These are phyloP conservation scores for Eragrostis tef DNA, from an alignment of 202 grass and related monocot species.

Conservation along the genomic window DNA sequence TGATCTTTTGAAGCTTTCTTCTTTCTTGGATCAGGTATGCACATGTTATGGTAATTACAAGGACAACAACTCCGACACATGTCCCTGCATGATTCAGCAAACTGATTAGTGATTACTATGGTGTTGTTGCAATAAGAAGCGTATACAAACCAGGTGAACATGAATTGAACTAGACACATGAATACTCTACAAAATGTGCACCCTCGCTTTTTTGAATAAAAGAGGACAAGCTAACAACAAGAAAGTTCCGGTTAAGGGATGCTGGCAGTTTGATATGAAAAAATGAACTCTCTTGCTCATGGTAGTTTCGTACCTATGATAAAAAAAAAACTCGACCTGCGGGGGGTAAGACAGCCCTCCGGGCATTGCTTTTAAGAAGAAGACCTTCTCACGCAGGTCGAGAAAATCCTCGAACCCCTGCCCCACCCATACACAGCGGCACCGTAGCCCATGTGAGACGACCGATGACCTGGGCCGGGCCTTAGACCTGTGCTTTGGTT, in stretches of 20 bases:
- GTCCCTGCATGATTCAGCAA: constrained; percentile 29
- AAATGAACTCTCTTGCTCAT: background rate
- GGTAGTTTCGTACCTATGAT: no score
- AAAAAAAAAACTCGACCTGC: no score
- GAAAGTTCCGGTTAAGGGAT: background rate
- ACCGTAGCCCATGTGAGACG: no score
- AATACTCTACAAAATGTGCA: background rate
- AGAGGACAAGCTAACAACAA: background rate
- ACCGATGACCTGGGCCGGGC: no score
- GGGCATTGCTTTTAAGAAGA: no score
- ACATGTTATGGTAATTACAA: background rate
- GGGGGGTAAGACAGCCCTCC: no score
- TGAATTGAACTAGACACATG: background rate
- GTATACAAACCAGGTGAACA: background rate
- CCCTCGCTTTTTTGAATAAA: no score
- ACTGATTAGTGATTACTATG: background rate
- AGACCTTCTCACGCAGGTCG: no score
- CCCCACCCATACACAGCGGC: no score
- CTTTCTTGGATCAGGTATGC: constrained; percentile 29
- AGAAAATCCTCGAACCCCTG: no score
- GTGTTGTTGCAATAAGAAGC: background rate
- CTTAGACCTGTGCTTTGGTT: no score
- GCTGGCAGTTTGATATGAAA: background rate
- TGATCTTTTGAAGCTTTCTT: constrained; percentile 32
- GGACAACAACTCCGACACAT: background rate